Percentiles rank a stretch among this genome's conserved stretches.
Conservation (phyloP, 2,329 filamentous ascomycete species). For the Apiospora saccharicola region DNA sequence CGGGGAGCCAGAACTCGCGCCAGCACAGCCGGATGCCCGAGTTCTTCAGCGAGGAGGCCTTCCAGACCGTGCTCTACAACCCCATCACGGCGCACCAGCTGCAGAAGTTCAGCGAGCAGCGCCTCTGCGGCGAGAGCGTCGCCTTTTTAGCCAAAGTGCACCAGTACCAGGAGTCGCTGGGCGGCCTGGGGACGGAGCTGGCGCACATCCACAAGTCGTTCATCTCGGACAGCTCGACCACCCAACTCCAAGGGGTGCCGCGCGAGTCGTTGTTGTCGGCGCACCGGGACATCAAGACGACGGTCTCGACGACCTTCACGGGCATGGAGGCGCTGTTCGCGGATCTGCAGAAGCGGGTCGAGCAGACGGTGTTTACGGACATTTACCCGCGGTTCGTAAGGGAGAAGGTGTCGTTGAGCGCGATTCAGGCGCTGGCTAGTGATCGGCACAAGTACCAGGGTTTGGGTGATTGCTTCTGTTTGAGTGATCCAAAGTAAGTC, state of each 20-base stretch:
- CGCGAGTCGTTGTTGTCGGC: constrained; percentile 37
- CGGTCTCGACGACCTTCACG: constrained; percentile 45
- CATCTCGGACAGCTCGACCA: constrained; percentile 30
- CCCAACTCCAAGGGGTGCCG: constrained; percentile 34
- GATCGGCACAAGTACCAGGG: constrained; percentile 49
- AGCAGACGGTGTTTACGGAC: constrained; percentile 50
- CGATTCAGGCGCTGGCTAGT: constrained; percentile 34
- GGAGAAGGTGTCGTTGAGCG: constrained; percentile 54
- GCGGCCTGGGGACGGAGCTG: constrained; percentile 48
- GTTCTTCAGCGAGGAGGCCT: constrained; percentile 51
- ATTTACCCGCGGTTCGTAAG: constrained; percentile 61
- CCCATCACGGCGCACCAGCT: constrained; percentile 51
- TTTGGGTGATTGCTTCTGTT: constrained; percentile 53
- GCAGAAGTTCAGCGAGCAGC: constrained; percentile 49
- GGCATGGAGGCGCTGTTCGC: constrained; percentile 48
- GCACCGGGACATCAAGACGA: constrained; percentile 35
- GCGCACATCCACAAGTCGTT: constrained; percentile 43
- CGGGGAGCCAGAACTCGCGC: constrained; percentile 25
- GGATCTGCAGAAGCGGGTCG: constrained; percentile 48
- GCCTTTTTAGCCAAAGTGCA: constrained; percentile 58
- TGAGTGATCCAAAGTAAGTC: constrained; percentile 48
- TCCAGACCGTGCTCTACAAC: constrained; percentile 50
- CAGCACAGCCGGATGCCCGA: constrained; percentile 40
- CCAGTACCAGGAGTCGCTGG: constrained; percentile 51
- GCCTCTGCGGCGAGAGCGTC: constrained; percentile 51